Conservation (phyloP, 495 filamentous ascomycete species). For the Penicillium subrubescens region DNA sequence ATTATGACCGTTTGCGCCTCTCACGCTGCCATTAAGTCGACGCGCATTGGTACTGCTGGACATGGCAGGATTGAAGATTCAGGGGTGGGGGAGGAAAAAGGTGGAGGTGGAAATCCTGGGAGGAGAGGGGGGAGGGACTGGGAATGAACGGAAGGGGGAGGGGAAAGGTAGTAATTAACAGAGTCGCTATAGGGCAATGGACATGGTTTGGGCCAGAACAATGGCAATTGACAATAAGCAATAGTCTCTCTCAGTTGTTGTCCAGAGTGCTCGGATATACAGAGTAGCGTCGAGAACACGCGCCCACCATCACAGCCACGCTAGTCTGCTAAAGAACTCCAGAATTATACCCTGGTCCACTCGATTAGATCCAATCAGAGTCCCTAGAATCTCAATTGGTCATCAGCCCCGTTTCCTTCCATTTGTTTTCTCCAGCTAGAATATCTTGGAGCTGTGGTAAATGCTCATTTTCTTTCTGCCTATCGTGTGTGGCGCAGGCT, state of each 20-base stretch:
- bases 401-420: slow-evolving; percentile 6
- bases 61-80: slow-evolving; percentile 14
- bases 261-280: slow-evolving; percentile 5
- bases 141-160: not conserved
- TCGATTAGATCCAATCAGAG: slow-evolving; percentile 7
- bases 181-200: not conserved
- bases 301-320: not conserved
- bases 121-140: not conserved
- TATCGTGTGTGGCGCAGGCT: not conserved
- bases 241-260: too few relatives aligned
- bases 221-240: not conserved
- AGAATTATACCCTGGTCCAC: not conserved
- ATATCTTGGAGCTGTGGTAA: not conserved
- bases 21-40: slow-evolving; percentile 22
- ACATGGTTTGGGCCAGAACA: not conserved
- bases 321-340: not conserved
- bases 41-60: slow-evolving; percentile 8
- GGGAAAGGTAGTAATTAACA: not conserved
- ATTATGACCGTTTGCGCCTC: slow-evolving; percentile 3
- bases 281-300: slow-evolving; percentile 7
- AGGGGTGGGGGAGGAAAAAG: not conserved
- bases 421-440: not conserved
- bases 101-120: slow-evolving; percentile 4
- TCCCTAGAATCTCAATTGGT: slow-evolving; percentile 10
- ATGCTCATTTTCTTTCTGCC: not conserved